Evolutionary conservation across 129 eudicot species (phyloP), one percentile per base, ranked within the genome.

Genomic region (Flaveria sonorensis): DNA sequence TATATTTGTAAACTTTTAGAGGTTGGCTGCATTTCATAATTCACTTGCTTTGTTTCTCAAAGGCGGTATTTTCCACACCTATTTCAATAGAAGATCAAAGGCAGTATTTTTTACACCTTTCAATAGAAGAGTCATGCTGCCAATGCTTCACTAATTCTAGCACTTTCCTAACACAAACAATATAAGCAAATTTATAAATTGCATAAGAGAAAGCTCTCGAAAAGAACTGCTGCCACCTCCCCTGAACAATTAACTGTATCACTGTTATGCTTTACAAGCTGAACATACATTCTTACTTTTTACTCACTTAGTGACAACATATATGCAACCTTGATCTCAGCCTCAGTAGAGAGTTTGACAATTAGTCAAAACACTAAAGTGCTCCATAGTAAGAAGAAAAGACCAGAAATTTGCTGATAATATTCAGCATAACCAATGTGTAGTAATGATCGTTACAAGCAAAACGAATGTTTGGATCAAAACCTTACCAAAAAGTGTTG

Each of bases 141-240:
- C 9, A n/a, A 16, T 7, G 53, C 7, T 18, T 75, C 26, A 10
- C 51, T 46, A 61, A 45, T 28, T 48, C 72, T 46, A 10, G 20
- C 20, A 75, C 63, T 10, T 62, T 46, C 18, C 43, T n/a, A 47
- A 57, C 19, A 57, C 45, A 6, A 36, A 36, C 36, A 30, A 30
- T 30, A 73, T 20, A 39, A 60, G 57, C 24, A 28, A 73, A 45
- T 23, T 69, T 15, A 36, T 9, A 9, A 50, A 52, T 4, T 52
- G 64, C 48, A 18, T 53, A 52, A 5, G 1, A 72, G n/a, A 52
- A 72, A 14, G 10, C 65, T 10, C 46, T 71, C 1, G 9, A 55
- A 11, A 72, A 72, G 20, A 72, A 61, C 40, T 61, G 19, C 77
- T 53, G 12, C 11, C 61, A 39, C 30, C 50, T 71, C 15, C 40